Conservation (phyloP, 176 grass and related monocot genomes). For the Triticum aestivum region IWGSC_CS_RefSeq_v2.1 NC_057800.1:442077457-442077956, state of each 20-base stretch:
- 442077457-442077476: no score
- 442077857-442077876: conserved; percentile 2
- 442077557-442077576: no score
- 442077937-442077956: conserved; percentile 11
- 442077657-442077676: neutral
- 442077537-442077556: no score
- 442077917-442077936: conserved; percentile 11
- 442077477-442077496: no score
- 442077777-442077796: conserved; percentile 27
- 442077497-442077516: no score
- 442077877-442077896: conserved; percentile 26
- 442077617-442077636: neutral
- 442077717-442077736: neutral
- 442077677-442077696: neutral
- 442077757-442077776: conserved; percentile 7
- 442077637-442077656: neutral
- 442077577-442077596: no score
- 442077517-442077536: no score
- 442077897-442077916: conserved; percentile 10
- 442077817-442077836: neutral
- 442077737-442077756: neutral
- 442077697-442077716: neutral
- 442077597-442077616: no score
- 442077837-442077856: neutral
- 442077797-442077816: neutral